Percentiles rank a stretch among this genome's conserved stretches.
Conservation (phyloP, 352 stramenopile genomes). For the Phytophthora agathidicida region DNA sequence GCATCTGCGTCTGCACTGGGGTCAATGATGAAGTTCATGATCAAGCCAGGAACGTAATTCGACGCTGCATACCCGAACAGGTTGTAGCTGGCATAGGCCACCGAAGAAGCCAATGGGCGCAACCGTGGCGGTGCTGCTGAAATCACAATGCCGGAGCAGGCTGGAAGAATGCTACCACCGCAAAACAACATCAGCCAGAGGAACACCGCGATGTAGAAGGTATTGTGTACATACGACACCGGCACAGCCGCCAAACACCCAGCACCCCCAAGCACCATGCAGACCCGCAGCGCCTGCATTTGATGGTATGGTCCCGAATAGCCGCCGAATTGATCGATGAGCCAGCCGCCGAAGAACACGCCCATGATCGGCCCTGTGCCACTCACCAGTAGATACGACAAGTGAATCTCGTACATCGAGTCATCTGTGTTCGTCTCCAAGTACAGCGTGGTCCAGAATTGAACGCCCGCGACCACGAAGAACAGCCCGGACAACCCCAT, state of each 20-base stretch:
- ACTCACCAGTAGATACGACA: conserved; percentile 75
- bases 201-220: conserved; percentile 67
- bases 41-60: conserved; percentile 84
- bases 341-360: conserved; percentile 87
- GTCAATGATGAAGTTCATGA: conserved; percentile 85
- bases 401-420: conserved; percentile 80
- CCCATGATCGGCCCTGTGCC: conserved; percentile 81
- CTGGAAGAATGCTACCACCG: conserved; percentile 68
- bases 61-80: conserved; percentile 85
- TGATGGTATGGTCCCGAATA: conserved; percentile 76
- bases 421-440: conserved; percentile 82
- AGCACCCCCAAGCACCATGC: conserved; percentile 67
- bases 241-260: conserved; percentile 58
- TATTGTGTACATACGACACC: conserved; percentile 73
- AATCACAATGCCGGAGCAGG: conserved; percentile 88
- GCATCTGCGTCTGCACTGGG: conserved; percentile 32
- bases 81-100: conserved; percentile 85
- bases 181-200: conserved; percentile 90
- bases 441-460: conserved; percentile 89
- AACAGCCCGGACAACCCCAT: conserved; percentile 83
- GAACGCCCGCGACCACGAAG: conserved; percentile 81
- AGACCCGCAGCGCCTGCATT: conserved; percentile 70
- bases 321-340: conserved; percentile 80
- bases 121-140: conserved; percentile 64
- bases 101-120: conserved; percentile 75